Percentiles rank a stretch among this genome's conserved stretches.
Conservation (phyloP, 2,329 filamentous ascomycete genomes). For the Fusarium algeriense region DNA sequence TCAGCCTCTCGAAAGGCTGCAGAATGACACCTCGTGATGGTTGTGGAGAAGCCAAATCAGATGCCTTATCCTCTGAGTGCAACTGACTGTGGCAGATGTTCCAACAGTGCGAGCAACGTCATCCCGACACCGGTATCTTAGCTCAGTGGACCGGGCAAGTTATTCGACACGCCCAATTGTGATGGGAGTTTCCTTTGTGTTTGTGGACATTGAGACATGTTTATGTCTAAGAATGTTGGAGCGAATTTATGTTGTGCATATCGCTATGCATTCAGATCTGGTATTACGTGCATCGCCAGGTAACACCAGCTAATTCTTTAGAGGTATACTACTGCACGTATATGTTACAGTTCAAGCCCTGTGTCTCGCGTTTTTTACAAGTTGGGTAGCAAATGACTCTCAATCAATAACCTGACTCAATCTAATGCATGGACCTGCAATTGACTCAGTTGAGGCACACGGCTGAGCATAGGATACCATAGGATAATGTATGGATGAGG, state of each 20-base stretch:
- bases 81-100: conserved; percentile 30
- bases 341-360: conserved; percentile 11
- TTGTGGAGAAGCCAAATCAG: conserved; percentile 14
- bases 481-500: conserved; percentile 6
- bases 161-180: conserved; percentile 23
- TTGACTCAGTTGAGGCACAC: conserved; percentile 36
- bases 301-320: conserved; percentile 8
- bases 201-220: conserved; percentile 7
- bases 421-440: conserved; percentile 17
- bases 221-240: conserved; percentile 27
- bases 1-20: conserved; percentile 24
- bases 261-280: conserved; percentile 41
- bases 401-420: conserved; percentile 32
- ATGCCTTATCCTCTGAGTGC: not conserved
- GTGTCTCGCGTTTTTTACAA: not conserved
- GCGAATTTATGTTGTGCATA: conserved; percentile 45
- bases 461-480: conserved; percentile 3
- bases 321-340: not conserved
- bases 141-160: conserved; percentile 23
- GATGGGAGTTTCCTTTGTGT: conserved; percentile 10
- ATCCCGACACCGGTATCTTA: conserved; percentile 12
- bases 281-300: conserved; percentile 33
- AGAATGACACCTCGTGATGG: conserved; percentile 21
- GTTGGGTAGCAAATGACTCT: conserved; percentile 26
- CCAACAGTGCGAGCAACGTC: conserved; percentile 42